A percentile compares a stretch with the other conserved stretches of the same genome.
Conservation (phyloP, 208 protist genomes). For the Porcisia deanei region DNA sequence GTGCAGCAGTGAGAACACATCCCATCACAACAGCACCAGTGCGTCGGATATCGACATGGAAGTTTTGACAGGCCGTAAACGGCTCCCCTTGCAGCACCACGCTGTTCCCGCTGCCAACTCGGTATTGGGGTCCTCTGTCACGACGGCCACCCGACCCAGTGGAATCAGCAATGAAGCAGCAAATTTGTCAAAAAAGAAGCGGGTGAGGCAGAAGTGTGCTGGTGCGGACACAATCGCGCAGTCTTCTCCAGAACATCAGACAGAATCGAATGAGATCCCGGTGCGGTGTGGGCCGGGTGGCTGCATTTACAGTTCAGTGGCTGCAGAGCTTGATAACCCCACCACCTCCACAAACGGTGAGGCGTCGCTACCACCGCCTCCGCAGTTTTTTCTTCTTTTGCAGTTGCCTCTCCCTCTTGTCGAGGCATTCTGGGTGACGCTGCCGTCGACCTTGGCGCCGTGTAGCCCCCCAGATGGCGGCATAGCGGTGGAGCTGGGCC, state of each 20-base stretch:
- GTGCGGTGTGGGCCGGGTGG: conserved; percentile 25
- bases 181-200: neutral
- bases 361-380: neutral
- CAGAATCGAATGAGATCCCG: conserved; percentile 5
- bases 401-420: conserved; percentile 24
- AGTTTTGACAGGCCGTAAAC: conserved; percentile 23
- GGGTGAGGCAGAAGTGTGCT: neutral
- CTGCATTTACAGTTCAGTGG: conserved; percentile 4
- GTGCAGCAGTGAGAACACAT: conserved; percentile 2
- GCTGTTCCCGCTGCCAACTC: neutral
- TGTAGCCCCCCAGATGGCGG: neutral
- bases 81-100: conserved; percentile 8
- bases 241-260: neutral
- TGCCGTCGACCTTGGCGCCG: conserved; percentile 12
- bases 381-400: conserved; percentile 11
- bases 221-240: neutral
- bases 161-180: neutral
- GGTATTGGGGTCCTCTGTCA: neutral
- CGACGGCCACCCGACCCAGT: neutral
- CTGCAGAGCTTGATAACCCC: neutral
- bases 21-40: conserved; percentile 27
- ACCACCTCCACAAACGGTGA: neutral
- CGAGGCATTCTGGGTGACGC: conserved; percentile 28
- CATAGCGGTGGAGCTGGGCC: neutral
- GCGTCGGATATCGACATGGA: conserved; percentile 35